Base-by-base conservation (phyloP, 176 grass and related monocot species). In the Secale cereale region DNA sequence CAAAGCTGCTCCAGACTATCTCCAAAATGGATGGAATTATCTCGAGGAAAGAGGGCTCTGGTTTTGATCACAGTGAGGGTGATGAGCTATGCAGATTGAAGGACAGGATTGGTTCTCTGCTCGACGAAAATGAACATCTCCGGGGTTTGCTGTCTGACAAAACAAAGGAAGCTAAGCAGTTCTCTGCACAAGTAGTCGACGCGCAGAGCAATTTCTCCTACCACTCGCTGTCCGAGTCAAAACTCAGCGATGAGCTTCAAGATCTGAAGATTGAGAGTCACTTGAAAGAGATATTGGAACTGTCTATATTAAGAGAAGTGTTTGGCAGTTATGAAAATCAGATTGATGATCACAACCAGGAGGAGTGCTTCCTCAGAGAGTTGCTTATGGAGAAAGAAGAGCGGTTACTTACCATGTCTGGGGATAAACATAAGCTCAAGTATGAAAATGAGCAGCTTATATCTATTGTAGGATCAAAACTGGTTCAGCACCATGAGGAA, bases 401-500 rank as follows among this genome's bases (percentile, higher is more conserved):
- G 61, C 76, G 69, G 37, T 41, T 91, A 10, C 81, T 3, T 37
- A 64, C 36, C 56, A 64, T 82, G 77, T 82, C 90, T 56, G 78
- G 89, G 77, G 88, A 95, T 29, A 92, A 89, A 25, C 81, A 88
- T 66, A 95, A 91, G 59, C 78, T 98, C 26, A 92, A 95, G 81
- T 81, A 85, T 36, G 86, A 95, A 88, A 94, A 91, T 60, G 79
- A 89, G 40, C 92, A 88, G 65, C 86, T 98, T 17, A 65, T 80
- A 54, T 75, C 78, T 56, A 89, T 90, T 29, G 86, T 74, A 50
- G 67, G 66, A 30, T 98, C 93, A 12, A 87, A 85, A 67, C 70
- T 95, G 41, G 78, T 88, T 46, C 85, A 88, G 54, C 91, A 95
- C 56, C 92, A 92, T 40, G 88, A 90, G 50, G 91, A 98, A 91